phyloP scores from a whole-genome alignment of 192 early-diverging fungal genomes.

The Rhizoclosmatium sp. region DNA sequence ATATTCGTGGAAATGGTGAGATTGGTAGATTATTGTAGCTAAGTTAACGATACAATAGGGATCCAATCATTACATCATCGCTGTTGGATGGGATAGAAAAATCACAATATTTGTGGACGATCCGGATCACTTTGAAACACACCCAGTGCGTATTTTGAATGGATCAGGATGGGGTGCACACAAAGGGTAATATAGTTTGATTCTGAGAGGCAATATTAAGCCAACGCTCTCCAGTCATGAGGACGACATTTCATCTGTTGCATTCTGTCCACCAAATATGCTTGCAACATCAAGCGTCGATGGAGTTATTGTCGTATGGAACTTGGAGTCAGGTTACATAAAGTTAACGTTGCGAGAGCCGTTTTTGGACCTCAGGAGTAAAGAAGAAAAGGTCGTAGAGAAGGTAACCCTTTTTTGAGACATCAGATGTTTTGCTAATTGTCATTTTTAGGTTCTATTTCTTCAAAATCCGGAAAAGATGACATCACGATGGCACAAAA shows the following conservation, averaged over 20 bases:
- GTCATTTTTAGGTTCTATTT: constrained; percentile 45
- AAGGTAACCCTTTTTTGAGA: constrained; percentile 45
- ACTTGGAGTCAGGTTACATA: constrained; percentile 59
- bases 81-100: constrained; percentile 68
- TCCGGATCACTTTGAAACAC: constrained; percentile 56
- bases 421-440: constrained; percentile 15
- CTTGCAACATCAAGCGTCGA: constrained; percentile 56
- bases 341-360: constrained; percentile 53
- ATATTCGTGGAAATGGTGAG: constrained; percentile 64
- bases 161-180: constrained; percentile 51
- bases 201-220: constrained; percentile 1
- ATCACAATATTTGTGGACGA: constrained; percentile 68
- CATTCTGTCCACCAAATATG: constrained; percentile 58
- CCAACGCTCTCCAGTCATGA: constrained; percentile 43
- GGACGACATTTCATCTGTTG: constrained; percentile 63
- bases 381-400: constrained; percentile 62
- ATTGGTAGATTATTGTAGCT: background rate
- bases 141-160: constrained; percentile 61
- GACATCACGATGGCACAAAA: constrained; percentile 24
- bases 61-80: constrained; percentile 64
- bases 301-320: constrained; percentile 59
- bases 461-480: constrained; percentile 40
- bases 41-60: constrained; percentile 36
- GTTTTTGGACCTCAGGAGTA: constrained; percentile 57
- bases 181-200: constrained; percentile 39